Base-by-base conservation (phyloP, 495 filamentous ascomycete genomes). In the Aspergillus wentii region DNA sequence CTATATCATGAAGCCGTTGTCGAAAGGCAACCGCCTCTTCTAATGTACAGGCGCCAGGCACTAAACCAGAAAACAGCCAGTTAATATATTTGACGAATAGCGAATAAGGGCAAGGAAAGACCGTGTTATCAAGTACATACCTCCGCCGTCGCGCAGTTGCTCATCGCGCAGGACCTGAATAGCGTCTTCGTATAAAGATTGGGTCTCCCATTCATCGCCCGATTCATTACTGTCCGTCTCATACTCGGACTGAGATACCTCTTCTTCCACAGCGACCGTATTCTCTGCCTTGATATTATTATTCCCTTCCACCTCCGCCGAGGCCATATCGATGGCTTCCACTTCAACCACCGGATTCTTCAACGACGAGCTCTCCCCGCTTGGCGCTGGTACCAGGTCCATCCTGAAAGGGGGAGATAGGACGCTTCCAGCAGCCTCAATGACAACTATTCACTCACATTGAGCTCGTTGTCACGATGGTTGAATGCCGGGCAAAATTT, bases 21-120 rank as follows among this genome's bases (percentile, higher is more conserved):
- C 85, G 78, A 56, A 76, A 86, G 5, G 66, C 59, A 27, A 76
- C 49, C 7, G 86, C 82, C 59, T 96, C 83, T 23, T 88, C 82
- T 1, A 78, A 62, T 3, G 85, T 84, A 64, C 86, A 94, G 16
- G 75, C 74, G 41, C 78, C 80, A 30, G 75, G 73, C 41, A 68
- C 56, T 57, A 39, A 28, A 52, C 23, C 21, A 30, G 10, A 14
- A 20, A 42, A 47, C 41, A 32, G 40, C 49, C 50, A 40, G 34
- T 51, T 48, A 42, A 50, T 48, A 35, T 41, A 38, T 39, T 45
- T 43, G 35, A 37, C 28, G 35, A 34, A 22, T 31, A 27, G 36
- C 5, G 35, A 35, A 32, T 33, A 35, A 26, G n/a, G 33, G 28
- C 16, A 43, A 49, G 43, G 20, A 22, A 33, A 49, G 51, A 38